Evolutionary conservation across 345 rosid species (phyloP).

Genomic region (Hypericum perforatum): DNA sequence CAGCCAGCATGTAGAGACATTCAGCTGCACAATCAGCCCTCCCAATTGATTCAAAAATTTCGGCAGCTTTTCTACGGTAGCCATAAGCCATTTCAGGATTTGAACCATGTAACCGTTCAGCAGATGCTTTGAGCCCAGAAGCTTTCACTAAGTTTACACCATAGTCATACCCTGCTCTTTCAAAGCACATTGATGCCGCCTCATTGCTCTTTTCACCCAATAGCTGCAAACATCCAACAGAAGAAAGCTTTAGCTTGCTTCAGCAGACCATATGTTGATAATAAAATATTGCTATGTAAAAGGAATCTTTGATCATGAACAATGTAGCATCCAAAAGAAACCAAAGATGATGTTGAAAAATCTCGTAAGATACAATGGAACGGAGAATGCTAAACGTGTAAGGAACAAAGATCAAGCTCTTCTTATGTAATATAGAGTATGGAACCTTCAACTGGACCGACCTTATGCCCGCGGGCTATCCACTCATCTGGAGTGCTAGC

Average conservation of each 20-base stretch:
- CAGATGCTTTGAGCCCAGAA: constrained; percentile 28
- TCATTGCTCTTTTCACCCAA: constrained; percentile 28
- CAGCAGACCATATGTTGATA: too few relatives aligned
- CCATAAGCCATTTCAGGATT: constrained; percentile 27
- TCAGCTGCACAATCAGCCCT: constrained; percentile 35
- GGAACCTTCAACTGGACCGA: neutral
- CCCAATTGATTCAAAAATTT: constrained; percentile 34
- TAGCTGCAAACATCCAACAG: constrained; percentile 23
- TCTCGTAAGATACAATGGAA: too few relatives aligned
- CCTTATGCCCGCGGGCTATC: constrained; percentile 39
- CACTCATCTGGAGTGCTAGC: constrained; percentile 40
- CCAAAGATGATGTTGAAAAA: too few relatives aligned
- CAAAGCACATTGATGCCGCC: constrained; percentile 43
- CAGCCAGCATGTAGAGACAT: constrained; percentile 28
- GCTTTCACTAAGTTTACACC: constrained; percentile 40
- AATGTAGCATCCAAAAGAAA: too few relatives aligned
- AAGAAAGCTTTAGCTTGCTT: neutral
- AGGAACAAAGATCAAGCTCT: too few relatives aligned
- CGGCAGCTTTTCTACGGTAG: constrained; percentile 38
- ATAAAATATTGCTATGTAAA: too few relatives aligned
- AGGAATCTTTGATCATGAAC: too few relatives aligned
- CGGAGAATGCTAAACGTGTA: too few relatives aligned
- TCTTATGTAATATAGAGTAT: too few relatives aligned
- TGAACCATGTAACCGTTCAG: constrained; percentile 25
- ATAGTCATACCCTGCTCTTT: constrained; percentile 29